These are phyloP conservation scores for Trichoderma sp. DNA, from an alignment of 2,329 filamentous ascomycete genomes.

Conservation along the genomic window DNA sequence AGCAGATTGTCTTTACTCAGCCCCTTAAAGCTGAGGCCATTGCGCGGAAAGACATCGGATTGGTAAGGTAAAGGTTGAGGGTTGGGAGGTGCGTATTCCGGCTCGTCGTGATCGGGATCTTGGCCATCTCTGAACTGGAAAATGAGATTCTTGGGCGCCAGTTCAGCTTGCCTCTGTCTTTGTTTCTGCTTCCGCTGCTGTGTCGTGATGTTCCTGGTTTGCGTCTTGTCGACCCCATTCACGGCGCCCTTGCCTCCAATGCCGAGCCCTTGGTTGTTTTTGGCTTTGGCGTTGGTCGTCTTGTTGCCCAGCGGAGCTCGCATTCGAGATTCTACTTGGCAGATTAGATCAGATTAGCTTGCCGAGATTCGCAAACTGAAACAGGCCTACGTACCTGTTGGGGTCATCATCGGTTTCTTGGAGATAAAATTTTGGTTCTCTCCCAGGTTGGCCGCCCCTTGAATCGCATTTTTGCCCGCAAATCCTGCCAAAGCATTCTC, in stretches of 20 bases:
- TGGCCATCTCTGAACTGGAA: slow-evolving; percentile 54
- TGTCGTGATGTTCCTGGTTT: slow-evolving; percentile 55
- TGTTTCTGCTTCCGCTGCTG: slow-evolving; percentile 61
- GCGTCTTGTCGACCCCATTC: slow-evolving; percentile 60
- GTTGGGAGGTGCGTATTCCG: slow-evolving; percentile 85
- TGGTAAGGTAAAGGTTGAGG: slow-evolving; percentile 64
- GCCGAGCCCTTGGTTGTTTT: slow-evolving; percentile 63
- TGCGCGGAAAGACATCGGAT: slow-evolving; percentile 63
- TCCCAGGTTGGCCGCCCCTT: slow-evolving; percentile 55
- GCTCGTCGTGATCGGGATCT: slow-evolving; percentile 59
- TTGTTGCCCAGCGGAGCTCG: slow-evolving; percentile 88
- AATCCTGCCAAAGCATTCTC: slow-evolving; percentile 65
- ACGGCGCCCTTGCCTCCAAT: slow-evolving; percentile 59
- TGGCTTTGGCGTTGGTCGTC: slow-evolving; percentile 89
- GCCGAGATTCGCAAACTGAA: not conserved
- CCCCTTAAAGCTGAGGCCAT: slow-evolving; percentile 53
- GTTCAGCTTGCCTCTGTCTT: slow-evolving; percentile 50
- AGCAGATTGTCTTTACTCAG: slow-evolving; percentile 57
- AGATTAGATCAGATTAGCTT: slow-evolving; percentile 21
- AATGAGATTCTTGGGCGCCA: slow-evolving; percentile 59
- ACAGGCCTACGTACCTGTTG: slow-evolving; percentile 60
- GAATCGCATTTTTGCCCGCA: slow-evolving; percentile 42
- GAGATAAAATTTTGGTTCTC: slow-evolving; percentile 44
- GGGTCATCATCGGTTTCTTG: slow-evolving; percentile 67
- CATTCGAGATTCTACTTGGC: slow-evolving; percentile 43